Conservation (phyloP, 805 yeast genomes). For the Kazachstania taianensis region DNA sequence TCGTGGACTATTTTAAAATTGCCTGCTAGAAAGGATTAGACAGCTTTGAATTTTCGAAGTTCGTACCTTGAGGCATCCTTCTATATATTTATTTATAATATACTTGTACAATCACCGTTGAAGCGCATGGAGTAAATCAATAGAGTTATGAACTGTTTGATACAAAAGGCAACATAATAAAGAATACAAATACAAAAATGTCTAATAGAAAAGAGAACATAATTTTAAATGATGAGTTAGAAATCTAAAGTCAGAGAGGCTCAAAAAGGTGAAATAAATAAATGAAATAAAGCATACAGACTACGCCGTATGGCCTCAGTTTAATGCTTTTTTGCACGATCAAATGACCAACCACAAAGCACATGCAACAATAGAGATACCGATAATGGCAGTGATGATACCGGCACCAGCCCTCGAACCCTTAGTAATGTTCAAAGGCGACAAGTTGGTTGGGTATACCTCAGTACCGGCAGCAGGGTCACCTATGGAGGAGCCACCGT, state of each 20-base stretch:
- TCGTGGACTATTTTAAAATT: constrained; percentile 1
- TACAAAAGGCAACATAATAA: not conserved
- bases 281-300: no score
- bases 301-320: no score
- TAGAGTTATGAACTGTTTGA: not conserved
- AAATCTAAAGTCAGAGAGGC: no score
- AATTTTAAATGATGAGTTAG: no score
- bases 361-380: constrained; percentile 34
- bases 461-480: constrained; percentile 59
- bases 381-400: constrained; percentile 49
- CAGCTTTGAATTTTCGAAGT: not conserved
- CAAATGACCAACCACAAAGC: constrained; percentile 37
- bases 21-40: not conserved
- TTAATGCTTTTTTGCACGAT: not conserved
- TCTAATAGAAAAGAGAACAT: no score
- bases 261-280: no score
- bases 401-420: constrained; percentile 63
- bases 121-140: no score
- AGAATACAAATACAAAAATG: no score
- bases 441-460: constrained; percentile 28
- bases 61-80: no score
- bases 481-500: constrained; percentile 67
- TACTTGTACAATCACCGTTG: no score
- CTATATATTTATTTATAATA: no score
- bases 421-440: constrained; percentile 34